Base-by-base conservation (phyloP, 2,329 filamentous ascomycete genomes). In the Fusarium cicatricum region DNA sequence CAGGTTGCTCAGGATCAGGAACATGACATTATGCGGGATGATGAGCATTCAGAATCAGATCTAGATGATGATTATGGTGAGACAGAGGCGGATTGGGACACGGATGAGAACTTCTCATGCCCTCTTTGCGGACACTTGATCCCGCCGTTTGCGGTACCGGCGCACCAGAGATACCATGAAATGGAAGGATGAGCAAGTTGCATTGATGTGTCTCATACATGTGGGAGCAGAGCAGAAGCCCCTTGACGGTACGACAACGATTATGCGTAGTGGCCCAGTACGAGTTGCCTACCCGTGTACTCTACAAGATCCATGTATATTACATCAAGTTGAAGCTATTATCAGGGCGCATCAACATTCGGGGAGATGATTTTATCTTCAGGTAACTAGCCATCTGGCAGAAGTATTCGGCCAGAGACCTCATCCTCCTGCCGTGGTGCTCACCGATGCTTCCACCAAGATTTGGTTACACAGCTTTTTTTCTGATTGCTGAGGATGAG, bases 71-170 rank as follows among this genome's bases (percentile, higher is more conserved):
- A 54, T 6, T 61, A 69, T 31, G 60, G 59, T 28, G 51, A 53
- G 5, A 62, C 64, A n/a, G 53, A 55, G 19, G 32, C 48, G 10
- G 58, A 53, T 29, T 75, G 77, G 75, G 55, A 74, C 52, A 62
- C 63, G 17, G 50, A 56, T n/a, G 71, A 60, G n/a, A 67, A 72
- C 37, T 55, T 65, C 15, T 36, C 39, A 21, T 85, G 80, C 71
- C 75, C 75, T 3, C 62, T 76, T 10, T 89, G 86, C 56, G 82
- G 81, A 10, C 76, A 82, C 44, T 61, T 70, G 3, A 80, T 88
- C 62, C 85, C 85, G 4, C 44, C 71, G 1, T 89, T 88, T 71
- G 85, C 85, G 6, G 77, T 85, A 70, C 66, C 76, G 5, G 85
- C 86, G 5, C 86, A 89, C 57, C 49, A 60, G 31, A 69, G 75